Conservation (phyloP, 257 asterid species). For the Leonotis leonurus region DNA sequence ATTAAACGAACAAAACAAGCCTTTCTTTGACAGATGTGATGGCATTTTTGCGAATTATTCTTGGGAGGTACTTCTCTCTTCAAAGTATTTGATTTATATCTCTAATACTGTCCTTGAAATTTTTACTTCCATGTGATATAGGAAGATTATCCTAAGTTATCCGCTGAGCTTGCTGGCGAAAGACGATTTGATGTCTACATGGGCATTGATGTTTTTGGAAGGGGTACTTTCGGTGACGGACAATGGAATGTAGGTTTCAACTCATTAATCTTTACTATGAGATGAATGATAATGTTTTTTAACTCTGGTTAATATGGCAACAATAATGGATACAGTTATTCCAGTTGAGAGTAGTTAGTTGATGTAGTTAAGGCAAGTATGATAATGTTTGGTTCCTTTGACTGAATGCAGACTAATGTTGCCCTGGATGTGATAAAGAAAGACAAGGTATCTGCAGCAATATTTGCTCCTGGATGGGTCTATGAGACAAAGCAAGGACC, state of each 20-base stretch:
- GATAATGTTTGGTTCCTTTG: too few relatives aligned
- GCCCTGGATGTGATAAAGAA: conserved; percentile 87
- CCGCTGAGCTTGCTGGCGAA: conserved; percentile 83
- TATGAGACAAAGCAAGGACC: conserved; percentile 82
- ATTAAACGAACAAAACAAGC: conserved; percentile 70
- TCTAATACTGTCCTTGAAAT: conserved; percentile 5
- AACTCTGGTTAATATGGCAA: too few relatives aligned
- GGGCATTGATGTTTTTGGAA: conserved; percentile 96
- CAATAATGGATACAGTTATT: too few relatives aligned
- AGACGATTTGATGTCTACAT: conserved; percentile 78
- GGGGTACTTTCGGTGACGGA: conserved; percentile 89
- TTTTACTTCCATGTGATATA: conserved; percentile 24
- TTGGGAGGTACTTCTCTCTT: conserved; percentile 56
- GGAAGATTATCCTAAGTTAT: conserved; percentile 65
- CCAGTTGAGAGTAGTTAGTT: too few relatives aligned
- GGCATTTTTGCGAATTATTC: conserved; percentile 81
- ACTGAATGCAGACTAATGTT: conserved; percentile 71
- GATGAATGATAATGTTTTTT: too few relatives aligned
- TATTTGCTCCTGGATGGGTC: conserved; percentile 99
- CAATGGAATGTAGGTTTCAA: conserved; percentile 75
- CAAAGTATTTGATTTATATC: neutral
- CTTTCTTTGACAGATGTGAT: conserved; percentile 85
- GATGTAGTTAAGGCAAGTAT: too few relatives aligned
- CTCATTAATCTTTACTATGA: too few relatives aligned
- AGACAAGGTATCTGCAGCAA: conserved; percentile 78